Evolutionary conservation across 495 filamentous ascomycete species (phyloP), one percentile per base, ranked within the genome.

Genomic region (Penicillium maclennaniae): DNA sequence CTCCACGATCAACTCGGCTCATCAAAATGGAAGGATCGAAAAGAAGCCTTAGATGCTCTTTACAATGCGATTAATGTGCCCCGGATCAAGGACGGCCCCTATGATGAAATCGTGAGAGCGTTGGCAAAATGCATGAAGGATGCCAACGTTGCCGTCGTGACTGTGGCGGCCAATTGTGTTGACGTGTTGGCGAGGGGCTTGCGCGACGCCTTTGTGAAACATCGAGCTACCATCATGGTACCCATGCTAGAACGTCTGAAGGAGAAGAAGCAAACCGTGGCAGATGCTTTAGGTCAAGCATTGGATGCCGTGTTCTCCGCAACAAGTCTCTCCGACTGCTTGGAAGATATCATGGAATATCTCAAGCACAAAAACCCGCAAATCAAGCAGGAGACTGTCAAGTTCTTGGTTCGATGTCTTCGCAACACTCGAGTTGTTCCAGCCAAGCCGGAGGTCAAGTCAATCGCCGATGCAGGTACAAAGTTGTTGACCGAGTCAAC

Each of bases 61-160:
- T 85, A 86, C 61, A 77, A 77, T 12, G 76, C 82, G 8, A 70
- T 95, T 48, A 96, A 97, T 63, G 85, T 93, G 16, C 92, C 93
- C 20, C 82, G 86, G 48, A 96, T 99, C 66, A 92, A 95, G 69
- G 93, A 97, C 52, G 91, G 82, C 4, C 86, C 86, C 38, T 99
- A 87, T 57, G 81, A 86, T 68, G 91, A 97, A 55, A 83, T 96
- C 61, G 82, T 88, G 40, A 80, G 85, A 41, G 81, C 79, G 6
- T 73, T 97, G 41, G 93, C 93, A 25, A 97, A 97, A 67, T 89
- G 82, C 60, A 97, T 97, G 92, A 97, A 97, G 68, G 95, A 99
- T 64, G 93, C 95, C 44, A 99, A 99, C 62, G 86, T 99, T 61
- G 88, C 89, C 7, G 93, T 97, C 40, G 95, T 95, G 27, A 92